These are phyloP conservation scores for Yamadazyma takamatsuzukensis DNA, from an alignment of 805 yeast species.

Conservation along the genomic window DNA sequence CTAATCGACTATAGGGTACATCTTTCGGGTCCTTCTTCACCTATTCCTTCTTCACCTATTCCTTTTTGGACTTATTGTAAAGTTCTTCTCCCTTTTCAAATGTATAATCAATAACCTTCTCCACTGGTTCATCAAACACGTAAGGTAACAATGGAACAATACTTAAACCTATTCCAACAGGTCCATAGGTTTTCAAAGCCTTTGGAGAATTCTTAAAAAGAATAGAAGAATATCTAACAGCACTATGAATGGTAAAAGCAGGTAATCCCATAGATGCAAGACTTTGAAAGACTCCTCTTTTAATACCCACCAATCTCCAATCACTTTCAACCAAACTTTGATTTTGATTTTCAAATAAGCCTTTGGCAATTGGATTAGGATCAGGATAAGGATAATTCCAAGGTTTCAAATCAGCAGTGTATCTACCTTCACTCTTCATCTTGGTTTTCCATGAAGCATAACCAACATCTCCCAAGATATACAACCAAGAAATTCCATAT, in stretches of 20 bases:
- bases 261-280: conserved; percentile 86
- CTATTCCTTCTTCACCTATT: conserved; percentile 3
- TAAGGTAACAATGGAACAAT: conserved; percentile 77
- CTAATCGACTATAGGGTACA: too few species aligned
- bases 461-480: conserved; percentile 70
- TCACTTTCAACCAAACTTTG: conserved; percentile 46
- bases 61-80: conserved; percentile 14
- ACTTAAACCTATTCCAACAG: conserved; percentile 73
- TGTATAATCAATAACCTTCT: conserved; percentile 57
- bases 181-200: conserved; percentile 60
- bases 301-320: conserved; percentile 61
- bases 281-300: conserved; percentile 77
- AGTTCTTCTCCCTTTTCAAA: conserved; percentile 50
- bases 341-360: conserved; percentile 20
- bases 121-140: conserved; percentile 80
- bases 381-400: conserved; percentile 54
- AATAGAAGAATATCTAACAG: conserved; percentile 65
- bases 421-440: conserved; percentile 62
- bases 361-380: conserved; percentile 36
- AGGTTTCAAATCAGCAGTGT: conserved; percentile 58
- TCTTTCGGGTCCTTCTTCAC: too few species aligned
- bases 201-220: conserved; percentile 55
- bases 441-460: conserved; percentile 72
- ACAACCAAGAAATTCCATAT: conserved; percentile 74
- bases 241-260: conserved; percentile 77